Evolutionary conservation across 805 yeast species (phyloP).

Genomic region (Metschnikowia matae): DNA sequence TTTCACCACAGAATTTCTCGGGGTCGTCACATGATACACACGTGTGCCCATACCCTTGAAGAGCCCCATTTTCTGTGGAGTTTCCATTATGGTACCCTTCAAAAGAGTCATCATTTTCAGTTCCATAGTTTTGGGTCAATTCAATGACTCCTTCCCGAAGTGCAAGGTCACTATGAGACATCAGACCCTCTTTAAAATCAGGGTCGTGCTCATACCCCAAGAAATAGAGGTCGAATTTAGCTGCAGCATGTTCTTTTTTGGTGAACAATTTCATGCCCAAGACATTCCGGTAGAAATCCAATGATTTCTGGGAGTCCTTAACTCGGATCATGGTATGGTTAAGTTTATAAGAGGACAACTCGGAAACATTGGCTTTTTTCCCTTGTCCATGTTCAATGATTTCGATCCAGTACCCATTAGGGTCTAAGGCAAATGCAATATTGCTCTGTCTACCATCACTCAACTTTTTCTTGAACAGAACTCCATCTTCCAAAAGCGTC

Average conservation of each 20-base stretch:
- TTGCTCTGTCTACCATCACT: slow-evolving; percentile 88
- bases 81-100: slow-evolving; percentile 80
- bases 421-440: slow-evolving; percentile 93
- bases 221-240: slow-evolving; percentile 83
- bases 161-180: slow-evolving; percentile 30
- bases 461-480: slow-evolving; percentile 74
- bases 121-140: slow-evolving; percentile 94
- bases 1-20: slow-evolving; percentile 48
- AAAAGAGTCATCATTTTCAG: slow-evolving; percentile 73
- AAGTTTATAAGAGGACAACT: slow-evolving; percentile 45
- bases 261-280: slow-evolving; percentile 77
- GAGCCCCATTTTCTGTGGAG: slow-evolving; percentile 46
- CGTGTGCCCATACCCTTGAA: slow-evolving; percentile 84
- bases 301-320: slow-evolving; percentile 72
- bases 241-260: slow-evolving; percentile 54
- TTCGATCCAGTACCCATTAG: slow-evolving; percentile 97
- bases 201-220: slow-evolving; percentile 62
- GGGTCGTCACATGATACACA: slow-evolving; percentile 70
- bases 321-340: slow-evolving; percentile 94
- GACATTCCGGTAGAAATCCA: slow-evolving; percentile 72
- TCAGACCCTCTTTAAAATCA: slow-evolving; percentile 40
- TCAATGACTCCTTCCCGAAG: slow-evolving; percentile 71
- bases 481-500: slow-evolving; percentile 56
- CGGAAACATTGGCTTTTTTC: slow-evolving; percentile 39
- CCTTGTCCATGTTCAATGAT: slow-evolving; percentile 56